These are phyloP conservation scores for Eucalyptus regnans DNA, from an alignment of 345 rosid species.

Conservation along the genomic window DNA sequence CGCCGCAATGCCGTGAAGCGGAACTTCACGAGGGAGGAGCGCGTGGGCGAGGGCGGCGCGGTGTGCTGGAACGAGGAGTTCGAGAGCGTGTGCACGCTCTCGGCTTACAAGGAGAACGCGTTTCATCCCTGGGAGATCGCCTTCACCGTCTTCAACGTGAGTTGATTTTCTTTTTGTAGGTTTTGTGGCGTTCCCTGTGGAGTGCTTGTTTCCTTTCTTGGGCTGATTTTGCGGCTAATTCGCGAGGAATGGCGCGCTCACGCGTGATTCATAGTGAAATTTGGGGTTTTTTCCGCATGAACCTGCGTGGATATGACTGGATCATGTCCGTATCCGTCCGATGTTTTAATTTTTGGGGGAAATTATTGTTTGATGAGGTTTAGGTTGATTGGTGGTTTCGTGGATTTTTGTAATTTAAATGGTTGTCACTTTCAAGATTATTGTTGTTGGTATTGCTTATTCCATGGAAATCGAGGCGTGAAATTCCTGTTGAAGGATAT, in stretches of 20 bases:
- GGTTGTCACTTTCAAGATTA: neutral
- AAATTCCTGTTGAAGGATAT: neutral
- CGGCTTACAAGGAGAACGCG: constrained; percentile 58
- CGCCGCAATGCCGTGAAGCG: constrained; percentile 66
- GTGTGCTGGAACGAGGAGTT: constrained; percentile 88
- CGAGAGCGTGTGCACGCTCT: constrained; percentile 50
- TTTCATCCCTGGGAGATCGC: constrained; percentile 94
- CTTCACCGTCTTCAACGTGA: constrained; percentile 76
- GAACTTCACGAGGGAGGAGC: constrained; percentile 65
- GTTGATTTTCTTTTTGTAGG: neutral
- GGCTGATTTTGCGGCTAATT: neutral
- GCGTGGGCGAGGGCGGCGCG: constrained; percentile 23
- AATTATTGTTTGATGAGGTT: neutral
- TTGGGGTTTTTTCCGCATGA: neutral
- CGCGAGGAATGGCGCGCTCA: neutral
- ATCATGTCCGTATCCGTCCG: neutral
- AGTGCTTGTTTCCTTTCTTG: neutral
- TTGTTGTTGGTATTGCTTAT: neutral
- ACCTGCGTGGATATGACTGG: neutral
- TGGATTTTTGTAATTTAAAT: neutral
- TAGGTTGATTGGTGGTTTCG: neutral
- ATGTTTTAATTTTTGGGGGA: neutral
- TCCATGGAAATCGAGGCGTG: neutral
- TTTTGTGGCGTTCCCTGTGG: neutral
- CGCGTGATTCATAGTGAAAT: neutral